phyloP scores from a whole-genome alignment of 352 stramenopile species.

The Halophytophthora batemanensis region DNA sequence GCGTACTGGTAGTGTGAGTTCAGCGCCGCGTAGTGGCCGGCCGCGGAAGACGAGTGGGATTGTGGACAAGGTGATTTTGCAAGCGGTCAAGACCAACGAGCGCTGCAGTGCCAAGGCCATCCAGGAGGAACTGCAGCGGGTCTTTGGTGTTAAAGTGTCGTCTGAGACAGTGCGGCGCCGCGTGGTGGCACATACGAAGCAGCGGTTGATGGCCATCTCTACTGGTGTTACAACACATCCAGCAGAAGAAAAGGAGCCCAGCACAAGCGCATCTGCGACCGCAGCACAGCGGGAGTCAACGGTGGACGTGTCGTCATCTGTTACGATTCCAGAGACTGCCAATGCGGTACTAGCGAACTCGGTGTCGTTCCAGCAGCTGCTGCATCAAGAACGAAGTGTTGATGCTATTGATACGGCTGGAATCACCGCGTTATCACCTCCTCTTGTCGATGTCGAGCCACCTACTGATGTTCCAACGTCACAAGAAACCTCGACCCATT shows the following conservation, averaged over 20 bases:
- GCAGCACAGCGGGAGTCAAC: neutral
- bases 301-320: neutral
- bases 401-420: neutral
- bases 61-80: constrained; percentile 66
- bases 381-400: constrained; percentile 6
- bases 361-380: constrained; percentile 14
- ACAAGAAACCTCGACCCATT: too few species aligned
- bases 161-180: constrained; percentile 59
- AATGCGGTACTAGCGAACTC: neutral
- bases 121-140: constrained; percentile 45
- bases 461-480: too few species aligned
- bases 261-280: neutral
- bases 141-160: constrained; percentile 61
- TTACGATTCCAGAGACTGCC: neutral
- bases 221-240: constrained; percentile 19
- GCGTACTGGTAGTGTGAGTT: constrained; percentile 49
- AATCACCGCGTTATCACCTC: neutral
- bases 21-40: constrained; percentile 50
- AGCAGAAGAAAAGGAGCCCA: neutral
- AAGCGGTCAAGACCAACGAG: constrained; percentile 50
- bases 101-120: constrained; percentile 61
- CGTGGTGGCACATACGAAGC: constrained; percentile 51
- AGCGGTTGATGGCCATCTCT: constrained; percentile 18
- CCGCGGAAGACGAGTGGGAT: constrained; percentile 66
- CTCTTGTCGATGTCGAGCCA: too few species aligned